Percentiles rank a stretch among this genome's conserved stretches.
phyloP scores from a whole-genome alignment of 169 alveolate genomes.

The Plasmodium sp. region DNA sequence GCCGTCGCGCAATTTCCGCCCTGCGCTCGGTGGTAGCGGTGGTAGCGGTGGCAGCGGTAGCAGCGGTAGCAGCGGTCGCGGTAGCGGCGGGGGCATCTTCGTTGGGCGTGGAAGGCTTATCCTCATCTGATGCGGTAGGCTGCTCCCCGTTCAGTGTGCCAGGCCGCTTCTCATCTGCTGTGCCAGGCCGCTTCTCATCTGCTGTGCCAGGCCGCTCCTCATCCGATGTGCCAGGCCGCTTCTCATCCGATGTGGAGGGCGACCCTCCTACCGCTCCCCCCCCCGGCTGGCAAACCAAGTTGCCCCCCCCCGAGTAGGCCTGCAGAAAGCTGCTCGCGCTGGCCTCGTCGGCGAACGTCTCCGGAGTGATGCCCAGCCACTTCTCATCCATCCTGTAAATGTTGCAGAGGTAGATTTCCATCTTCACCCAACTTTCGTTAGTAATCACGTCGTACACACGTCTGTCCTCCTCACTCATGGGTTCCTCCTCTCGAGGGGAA shows the following conservation, averaged over 20 bases:
- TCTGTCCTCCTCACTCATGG: conserved; percentile 26
- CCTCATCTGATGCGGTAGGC: no score
- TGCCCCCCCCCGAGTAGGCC: conserved; percentile 25
- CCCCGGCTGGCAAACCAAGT: conserved; percentile 2
- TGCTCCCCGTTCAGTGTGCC: background rate
- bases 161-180: no score
- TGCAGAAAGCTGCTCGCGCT: conserved; percentile 1
- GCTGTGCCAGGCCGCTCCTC: background rate
- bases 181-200: background rate
- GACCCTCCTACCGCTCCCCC: background rate
- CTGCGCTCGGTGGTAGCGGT: background rate
- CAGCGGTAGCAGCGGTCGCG: no score
- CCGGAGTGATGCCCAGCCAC: conserved; percentile 73
- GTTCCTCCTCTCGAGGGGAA: background rate
- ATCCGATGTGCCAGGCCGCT: background rate
- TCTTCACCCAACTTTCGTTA: conserved; percentile 61
- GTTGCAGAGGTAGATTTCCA: conserved; percentile 71
- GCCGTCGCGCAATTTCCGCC: conserved; percentile 20
- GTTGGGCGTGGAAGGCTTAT: background rate
- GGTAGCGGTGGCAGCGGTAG: background rate
- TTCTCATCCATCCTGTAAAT: conserved; percentile 59
- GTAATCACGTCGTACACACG: conserved; percentile 38
- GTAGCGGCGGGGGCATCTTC: background rate
- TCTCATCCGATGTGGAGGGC: background rate
- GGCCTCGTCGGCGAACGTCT: conserved; percentile 30